Percentiles rank a stretch among this genome's conserved stretches.
phyloP scores from a whole-genome alignment of 1,284 basidiomycete species.

The Apiotrichum gracile region DNA sequence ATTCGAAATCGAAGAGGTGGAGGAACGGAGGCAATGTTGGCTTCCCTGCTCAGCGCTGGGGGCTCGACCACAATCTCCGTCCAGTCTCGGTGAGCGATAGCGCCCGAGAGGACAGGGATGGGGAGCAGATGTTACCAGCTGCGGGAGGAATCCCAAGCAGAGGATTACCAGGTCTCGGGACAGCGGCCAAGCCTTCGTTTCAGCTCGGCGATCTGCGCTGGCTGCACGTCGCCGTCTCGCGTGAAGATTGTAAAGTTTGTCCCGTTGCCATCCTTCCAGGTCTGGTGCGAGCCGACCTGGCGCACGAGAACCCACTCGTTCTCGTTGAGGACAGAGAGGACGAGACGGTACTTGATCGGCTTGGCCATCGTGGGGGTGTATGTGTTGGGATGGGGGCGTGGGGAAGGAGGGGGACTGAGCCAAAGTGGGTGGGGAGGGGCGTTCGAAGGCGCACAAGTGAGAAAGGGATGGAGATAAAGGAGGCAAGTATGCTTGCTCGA shows the following conservation, averaged over 20 bases:
- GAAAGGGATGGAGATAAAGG: too few relatives aligned
- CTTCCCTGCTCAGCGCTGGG: too few relatives aligned
- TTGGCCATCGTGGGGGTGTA: not conserved
- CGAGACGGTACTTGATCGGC: not conserved
- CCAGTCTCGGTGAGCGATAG: not conserved
- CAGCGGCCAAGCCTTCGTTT: not conserved
- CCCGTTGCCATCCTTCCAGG: not conserved
- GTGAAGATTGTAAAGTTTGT: not conserved
- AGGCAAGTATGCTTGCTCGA: too few relatives aligned
- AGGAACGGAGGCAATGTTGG: too few relatives aligned
- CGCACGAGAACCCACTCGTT: too few relatives aligned
- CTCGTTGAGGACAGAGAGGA: not conserved
- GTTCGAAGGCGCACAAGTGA: too few relatives aligned
- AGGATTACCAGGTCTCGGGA: not conserved
- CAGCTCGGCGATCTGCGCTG: not conserved
- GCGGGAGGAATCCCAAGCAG: too few relatives aligned
- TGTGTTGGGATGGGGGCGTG: not conserved
- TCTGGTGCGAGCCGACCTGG: slow-evolving; percentile 5
- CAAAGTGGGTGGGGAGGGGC: too few relatives aligned
- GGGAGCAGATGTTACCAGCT: too few relatives aligned
- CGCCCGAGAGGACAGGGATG: not conserved
- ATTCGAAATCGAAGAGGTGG: too few relatives aligned
- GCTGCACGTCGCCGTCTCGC: not conserved
- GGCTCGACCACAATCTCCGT: too few relatives aligned
- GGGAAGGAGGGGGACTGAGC: too few relatives aligned